These are phyloP conservation scores for Cercophora scortea DNA, from an alignment of 495 filamentous ascomycete genomes.

Conservation along the genomic window DNA sequence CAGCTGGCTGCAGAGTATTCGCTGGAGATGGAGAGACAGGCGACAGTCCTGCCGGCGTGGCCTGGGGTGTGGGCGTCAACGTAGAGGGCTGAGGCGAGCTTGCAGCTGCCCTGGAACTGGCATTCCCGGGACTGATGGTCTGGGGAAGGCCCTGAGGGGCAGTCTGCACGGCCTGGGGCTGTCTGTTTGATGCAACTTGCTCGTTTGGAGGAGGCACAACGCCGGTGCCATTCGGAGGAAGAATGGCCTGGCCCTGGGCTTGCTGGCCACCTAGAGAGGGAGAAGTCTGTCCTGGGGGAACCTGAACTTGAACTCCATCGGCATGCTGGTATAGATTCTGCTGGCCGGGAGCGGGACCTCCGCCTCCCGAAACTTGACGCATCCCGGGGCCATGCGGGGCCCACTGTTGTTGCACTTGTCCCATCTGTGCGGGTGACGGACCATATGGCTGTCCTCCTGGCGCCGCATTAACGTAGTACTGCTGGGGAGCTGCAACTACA, in stretches of 20 bases:
- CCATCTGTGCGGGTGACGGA: neutral
- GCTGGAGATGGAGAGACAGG: neutral
- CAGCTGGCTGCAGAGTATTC: neutral
- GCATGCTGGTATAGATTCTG: neutral
- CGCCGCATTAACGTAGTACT: conserved; percentile 24
- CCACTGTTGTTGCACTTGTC: conserved; percentile 9
- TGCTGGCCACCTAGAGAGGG: neutral
- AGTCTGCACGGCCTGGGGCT: neutral
- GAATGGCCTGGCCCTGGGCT: neutral
- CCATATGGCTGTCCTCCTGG: neutral
- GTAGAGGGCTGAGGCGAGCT: neutral
- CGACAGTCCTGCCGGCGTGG: neutral
- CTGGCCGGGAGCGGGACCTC: conserved; percentile 1
- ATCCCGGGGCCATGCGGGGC: conserved; percentile 1
- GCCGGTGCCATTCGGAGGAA: neutral
- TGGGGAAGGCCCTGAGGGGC: neutral
- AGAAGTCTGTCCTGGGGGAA: neutral
- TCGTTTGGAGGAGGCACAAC: neutral
- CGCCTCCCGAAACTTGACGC: neutral
- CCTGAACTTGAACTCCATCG: neutral
- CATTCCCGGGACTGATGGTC: neutral
- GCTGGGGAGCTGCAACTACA: conserved; percentile 25
- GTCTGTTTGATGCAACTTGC: neutral
- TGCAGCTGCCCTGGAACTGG: neutral
- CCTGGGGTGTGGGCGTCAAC: neutral